A percentile compares a stretch with the other conserved stretches of the same genome.
Conservation (phyloP, 2,329 filamentous ascomycete genomes). For the Didymella segeticola region DNA sequence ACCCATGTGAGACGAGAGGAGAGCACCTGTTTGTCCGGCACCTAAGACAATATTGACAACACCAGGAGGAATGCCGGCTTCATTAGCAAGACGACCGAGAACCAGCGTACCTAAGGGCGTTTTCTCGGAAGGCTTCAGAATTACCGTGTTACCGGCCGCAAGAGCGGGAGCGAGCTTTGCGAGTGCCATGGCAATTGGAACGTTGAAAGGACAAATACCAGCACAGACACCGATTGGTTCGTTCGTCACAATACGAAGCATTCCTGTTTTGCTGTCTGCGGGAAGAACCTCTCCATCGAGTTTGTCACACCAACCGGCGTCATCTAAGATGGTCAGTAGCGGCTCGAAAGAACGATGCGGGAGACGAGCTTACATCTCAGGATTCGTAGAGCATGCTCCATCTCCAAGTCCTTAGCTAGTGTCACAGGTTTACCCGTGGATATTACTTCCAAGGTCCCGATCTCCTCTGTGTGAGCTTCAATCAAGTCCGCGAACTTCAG, state of each 20-base stretch:
- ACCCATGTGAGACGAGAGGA: slow-evolving; percentile 67
- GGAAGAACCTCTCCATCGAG: not conserved
- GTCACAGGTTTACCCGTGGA: not conserved
- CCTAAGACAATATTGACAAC: slow-evolving; percentile 56
- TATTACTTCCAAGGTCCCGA: not conserved
- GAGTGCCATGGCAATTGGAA: slow-evolving; percentile 41
- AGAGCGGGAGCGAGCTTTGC: slow-evolving; percentile 64
- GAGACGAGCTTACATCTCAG: not conserved
- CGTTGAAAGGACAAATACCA: not conserved
- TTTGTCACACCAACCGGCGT: not conserved
- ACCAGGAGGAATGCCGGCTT: slow-evolving; percentile 49
- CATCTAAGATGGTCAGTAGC: not conserved
- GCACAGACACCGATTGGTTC: not conserved
- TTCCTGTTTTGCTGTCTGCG: not conserved
- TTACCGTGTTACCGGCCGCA: slow-evolving; percentile 60
- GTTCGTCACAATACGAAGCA: not conserved
- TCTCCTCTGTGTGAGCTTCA: not conserved
- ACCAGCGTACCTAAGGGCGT: slow-evolving; percentile 54
- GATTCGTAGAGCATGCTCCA: not conserved
- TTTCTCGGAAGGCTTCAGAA: slow-evolving; percentile 62
- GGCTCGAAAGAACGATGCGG: not conserved
- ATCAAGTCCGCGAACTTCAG: not conserved
- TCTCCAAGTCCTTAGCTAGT: not conserved
- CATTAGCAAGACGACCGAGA: slow-evolving; percentile 32
- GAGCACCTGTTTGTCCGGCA: slow-evolving; percentile 64